These are phyloP conservation scores for Hyphopichia fennica DNA, from an alignment of 1,139 yeast species.

Conservation along the genomic window DNA sequence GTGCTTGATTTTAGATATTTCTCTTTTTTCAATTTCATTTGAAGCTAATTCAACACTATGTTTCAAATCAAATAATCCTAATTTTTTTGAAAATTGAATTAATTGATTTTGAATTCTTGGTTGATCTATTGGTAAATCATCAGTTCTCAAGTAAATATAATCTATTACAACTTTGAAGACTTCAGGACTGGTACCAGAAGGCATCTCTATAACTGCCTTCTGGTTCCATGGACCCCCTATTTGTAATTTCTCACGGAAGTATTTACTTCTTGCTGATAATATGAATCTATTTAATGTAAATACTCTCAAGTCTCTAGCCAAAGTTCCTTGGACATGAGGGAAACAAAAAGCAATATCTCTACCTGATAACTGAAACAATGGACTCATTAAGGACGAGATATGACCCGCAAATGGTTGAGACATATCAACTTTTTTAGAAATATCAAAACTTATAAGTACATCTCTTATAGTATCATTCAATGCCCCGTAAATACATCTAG, in stretches of 20 bases:
- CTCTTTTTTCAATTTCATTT: constrained; percentile 17
- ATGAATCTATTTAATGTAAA: constrained; percentile 41
- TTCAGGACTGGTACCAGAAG: constrained; percentile 16
- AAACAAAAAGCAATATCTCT: constrained; percentile 40
- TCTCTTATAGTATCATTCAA: constrained; percentile 64
- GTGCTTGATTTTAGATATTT: constrained; percentile 42
- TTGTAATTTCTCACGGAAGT: constrained; percentile 22
- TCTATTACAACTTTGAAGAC: constrained; percentile 45
- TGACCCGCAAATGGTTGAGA: constrained; percentile 78
- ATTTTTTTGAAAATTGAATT: constrained; percentile 28
- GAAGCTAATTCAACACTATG: constrained; percentile 25
- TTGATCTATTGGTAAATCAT: constrained; percentile 21
- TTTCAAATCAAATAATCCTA: constrained; percentile 37
- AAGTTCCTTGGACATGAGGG: constrained; percentile 16
- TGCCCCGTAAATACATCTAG: constrained; percentile 78
- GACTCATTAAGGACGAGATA: constrained; percentile 49
- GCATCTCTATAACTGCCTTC: constrained; percentile 22
- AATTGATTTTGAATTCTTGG: constrained; percentile 29
- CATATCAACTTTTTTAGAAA: constrained; percentile 66
- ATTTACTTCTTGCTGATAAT: constrained; percentile 36
- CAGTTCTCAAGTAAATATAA: constrained; percentile 51
- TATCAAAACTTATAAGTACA: constrained; percentile 58
- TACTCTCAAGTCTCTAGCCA: constrained; percentile 11
- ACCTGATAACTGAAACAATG: constrained; percentile 24
- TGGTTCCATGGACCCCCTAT: constrained; percentile 25